Evolutionary conservation across 805 yeast genomes (phyloP).

Genomic region (Ogataea neopini): DNA sequence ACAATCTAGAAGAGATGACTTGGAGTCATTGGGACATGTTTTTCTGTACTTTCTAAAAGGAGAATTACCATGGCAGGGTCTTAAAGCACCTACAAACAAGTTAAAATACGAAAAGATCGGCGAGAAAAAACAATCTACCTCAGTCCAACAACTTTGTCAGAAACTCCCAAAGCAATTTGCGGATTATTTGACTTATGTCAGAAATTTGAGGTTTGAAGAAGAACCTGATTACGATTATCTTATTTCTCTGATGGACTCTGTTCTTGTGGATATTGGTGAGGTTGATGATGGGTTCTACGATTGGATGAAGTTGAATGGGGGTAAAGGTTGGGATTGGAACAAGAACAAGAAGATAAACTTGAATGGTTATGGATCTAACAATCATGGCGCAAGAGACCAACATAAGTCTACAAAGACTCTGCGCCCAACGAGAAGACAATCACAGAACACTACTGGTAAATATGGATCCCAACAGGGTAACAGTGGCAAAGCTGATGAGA

Average conservation of each 20-base stretch:
- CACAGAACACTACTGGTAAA: slow-evolving; percentile 24
- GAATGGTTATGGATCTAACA: slow-evolving; percentile 69
- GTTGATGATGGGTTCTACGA: slow-evolving; percentile 70
- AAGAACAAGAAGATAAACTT: slow-evolving; percentile 77
- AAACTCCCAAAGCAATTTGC: slow-evolving; percentile 74
- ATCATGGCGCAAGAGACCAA: slow-evolving; percentile 27
- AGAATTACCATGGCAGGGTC: slow-evolving; percentile 87
- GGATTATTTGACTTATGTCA: slow-evolving; percentile 67
- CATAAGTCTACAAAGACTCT: slow-evolving; percentile 20
- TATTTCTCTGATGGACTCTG: slow-evolving; percentile 59
- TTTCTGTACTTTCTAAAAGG: slow-evolving; percentile 79
- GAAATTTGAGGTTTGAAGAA: slow-evolving; percentile 73
- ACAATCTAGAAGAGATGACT: slow-evolving; percentile 80
- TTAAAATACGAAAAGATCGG: slow-evolving; percentile 83
- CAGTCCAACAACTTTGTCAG: slow-evolving; percentile 59
- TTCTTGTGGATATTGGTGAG: slow-evolving; percentile 57
- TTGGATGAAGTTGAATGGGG: slow-evolving; percentile 79
- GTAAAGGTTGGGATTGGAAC: slow-evolving; percentile 78
- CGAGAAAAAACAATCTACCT: slow-evolving; percentile 71
- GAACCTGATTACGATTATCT: slow-evolving; percentile 76
- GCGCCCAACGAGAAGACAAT: slow-evolving; percentile 24
- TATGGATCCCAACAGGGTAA: slow-evolving; percentile 4
- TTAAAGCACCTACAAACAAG: slow-evolving; percentile 84
- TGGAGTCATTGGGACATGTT: slow-evolving; percentile 81
- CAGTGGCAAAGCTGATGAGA: slow-evolving; percentile 20